Evolutionary conservation across 345 rosid species (phyloP).

Genomic region (Nasturtium officinale): DNA sequence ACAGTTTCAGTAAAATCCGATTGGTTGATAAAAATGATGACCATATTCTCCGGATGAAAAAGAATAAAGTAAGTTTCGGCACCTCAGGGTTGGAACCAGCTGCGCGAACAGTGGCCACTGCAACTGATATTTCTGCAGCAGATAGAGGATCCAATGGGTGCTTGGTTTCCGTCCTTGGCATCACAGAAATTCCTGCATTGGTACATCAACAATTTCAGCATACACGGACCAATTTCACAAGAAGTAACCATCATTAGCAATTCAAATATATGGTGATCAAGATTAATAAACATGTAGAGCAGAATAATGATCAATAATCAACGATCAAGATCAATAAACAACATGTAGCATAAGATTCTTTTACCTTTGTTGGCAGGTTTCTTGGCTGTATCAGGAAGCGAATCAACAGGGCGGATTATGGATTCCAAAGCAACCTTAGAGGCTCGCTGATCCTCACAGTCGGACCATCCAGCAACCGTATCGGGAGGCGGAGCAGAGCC

Average conservation of each 20-base stretch:
- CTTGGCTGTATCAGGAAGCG: constrained; percentile 60
- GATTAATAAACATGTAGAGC: constrained; percentile 6
- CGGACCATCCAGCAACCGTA: constrained; percentile 50
- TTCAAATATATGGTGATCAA: constrained; percentile 3
- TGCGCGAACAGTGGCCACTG: constrained; percentile 89
- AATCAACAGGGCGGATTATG: constrained; percentile 65
- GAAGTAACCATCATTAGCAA: constrained; percentile 14
- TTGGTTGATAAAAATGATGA: not conserved
- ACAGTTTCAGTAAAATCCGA: constrained; percentile 19
- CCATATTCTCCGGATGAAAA: not conserved
- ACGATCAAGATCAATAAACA: not conserved
- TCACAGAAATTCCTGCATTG: constrained; percentile 56
- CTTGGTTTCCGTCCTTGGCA: constrained; percentile 77
- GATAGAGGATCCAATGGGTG: constrained; percentile 91
- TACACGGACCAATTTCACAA: constrained; percentile 1
- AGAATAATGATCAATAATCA: not conserved
- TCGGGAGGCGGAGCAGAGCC: constrained; percentile 45
- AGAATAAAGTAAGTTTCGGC: not conserved
- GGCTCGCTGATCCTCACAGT: constrained; percentile 46
- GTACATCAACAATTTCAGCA: not conserved
- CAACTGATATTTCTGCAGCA: constrained; percentile 85
- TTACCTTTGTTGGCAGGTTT: constrained; percentile 62
- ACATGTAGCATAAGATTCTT: not conserved
- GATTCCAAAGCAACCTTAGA: constrained; percentile 47
- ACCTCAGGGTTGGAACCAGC: constrained; percentile 98